Evolutionary conservation across 2,329 filamentous ascomycete species (phyloP), one percentile per base, ranked within the genome.

Genomic region (Hypomyces perniciosus): DNA sequence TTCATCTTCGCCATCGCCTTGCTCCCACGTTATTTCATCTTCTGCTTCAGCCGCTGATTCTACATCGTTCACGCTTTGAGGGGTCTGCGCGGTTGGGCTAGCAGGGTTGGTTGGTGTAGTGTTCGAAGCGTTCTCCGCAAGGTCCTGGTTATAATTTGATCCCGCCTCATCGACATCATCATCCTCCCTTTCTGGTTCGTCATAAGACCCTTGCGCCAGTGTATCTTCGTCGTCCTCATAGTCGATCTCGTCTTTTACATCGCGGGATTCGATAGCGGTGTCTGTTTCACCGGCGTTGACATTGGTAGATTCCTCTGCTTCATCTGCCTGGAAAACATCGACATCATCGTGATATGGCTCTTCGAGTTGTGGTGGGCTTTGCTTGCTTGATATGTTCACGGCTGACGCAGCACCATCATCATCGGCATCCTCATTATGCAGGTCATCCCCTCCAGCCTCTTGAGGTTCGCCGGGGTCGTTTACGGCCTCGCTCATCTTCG

Each of bases 1-100:
- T 8, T 35, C 31, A 12, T 42, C 46, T 30, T 47, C 44, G 9
- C 46, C 44, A 9, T 56, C 54, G n/a, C 55, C 48, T 13, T 59
- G 49, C n/a, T 60, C 57, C 50, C 55, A 54, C 7, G 46, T 51
- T 33, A 56, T 54, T 44, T 54, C 56, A 13, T 58, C 56, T 42
- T 58, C 52, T 26, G 38, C 40, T 20, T 44, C 41, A 4, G 44
- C 13, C 10, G 27, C 37, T 30, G 27, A 3, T 37, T 53, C 46
- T 26, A 39, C 26, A 10, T 34, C n/a, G 10, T 29, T 40, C 6
- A 34, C 29, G 20, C 13, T 44, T 8, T 13, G 35, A 41, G 31
- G 9, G 12, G 33, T 7, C 8, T 26, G 8, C 13, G 47, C 28
- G 20, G 41, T 20, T 40, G 28, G 29, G 8, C 31, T 34, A 27